Evolutionary conservation across 495 filamentous ascomycete genomes (phyloP).

Genomic region (Geoglossum glabrum): DNA sequence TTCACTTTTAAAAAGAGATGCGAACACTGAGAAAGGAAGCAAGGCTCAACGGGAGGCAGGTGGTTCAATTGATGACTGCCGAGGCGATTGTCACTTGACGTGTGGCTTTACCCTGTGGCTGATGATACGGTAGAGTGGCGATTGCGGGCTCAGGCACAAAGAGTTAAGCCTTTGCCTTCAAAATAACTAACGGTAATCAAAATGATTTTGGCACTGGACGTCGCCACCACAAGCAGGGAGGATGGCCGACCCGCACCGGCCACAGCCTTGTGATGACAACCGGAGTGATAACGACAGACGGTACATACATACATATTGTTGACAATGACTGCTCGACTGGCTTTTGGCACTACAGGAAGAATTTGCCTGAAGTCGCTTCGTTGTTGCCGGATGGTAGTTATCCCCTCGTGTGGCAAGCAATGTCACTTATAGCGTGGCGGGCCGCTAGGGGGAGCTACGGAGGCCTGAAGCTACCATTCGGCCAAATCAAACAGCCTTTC

Average conservation of each 20-base stretch:
- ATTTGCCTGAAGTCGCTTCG: too few relatives aligned
- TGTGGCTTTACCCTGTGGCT: not conserved
- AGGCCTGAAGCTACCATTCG: too few relatives aligned
- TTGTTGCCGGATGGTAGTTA: too few relatives aligned
- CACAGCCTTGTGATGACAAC: not conserved
- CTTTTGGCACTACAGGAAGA: too few relatives aligned
- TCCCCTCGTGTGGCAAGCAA: too few relatives aligned
- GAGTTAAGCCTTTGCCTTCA: not conserved
- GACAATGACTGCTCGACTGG: too few relatives aligned
- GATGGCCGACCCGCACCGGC: too few relatives aligned
- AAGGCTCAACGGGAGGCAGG: not conserved
- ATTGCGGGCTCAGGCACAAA: not conserved
- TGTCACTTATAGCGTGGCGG: too few relatives aligned
- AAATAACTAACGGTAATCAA: not conserved
- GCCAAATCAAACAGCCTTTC: too few relatives aligned
- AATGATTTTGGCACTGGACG: not conserved
- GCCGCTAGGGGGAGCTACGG: too few relatives aligned
- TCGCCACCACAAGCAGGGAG: not conserved
- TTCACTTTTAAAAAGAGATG: not conserved
- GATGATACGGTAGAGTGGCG: not conserved
- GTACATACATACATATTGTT: too few relatives aligned
- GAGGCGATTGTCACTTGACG: not conserved
- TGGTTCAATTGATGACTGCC: not conserved
- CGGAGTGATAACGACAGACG: too few relatives aligned
- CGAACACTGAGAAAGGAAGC: not conserved